Evolutionary conservation across 345 rosid species (phyloP).

Genomic region (Camelina laxa): DNA sequence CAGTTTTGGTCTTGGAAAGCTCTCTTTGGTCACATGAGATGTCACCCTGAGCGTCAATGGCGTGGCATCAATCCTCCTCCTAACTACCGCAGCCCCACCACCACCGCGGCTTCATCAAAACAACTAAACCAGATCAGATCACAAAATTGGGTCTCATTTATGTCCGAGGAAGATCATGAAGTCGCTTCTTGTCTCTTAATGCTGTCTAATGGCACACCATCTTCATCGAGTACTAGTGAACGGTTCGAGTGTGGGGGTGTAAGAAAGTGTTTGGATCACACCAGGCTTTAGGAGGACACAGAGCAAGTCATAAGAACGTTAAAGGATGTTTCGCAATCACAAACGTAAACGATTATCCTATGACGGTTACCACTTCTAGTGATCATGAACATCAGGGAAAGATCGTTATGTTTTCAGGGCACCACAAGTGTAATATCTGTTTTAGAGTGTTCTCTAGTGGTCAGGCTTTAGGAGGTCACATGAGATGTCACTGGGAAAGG

Average conservation of each 20-base stretch:
- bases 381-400: slow-evolving; percentile 36
- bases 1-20: slow-evolving; percentile 93
- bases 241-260: slow-evolving; percentile 80
- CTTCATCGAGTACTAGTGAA: slow-evolving; percentile 16
- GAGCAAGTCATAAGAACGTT: slow-evolving; percentile 86
- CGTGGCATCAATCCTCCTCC: slow-evolving; percentile 80
- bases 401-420: slow-evolving; percentile 43
- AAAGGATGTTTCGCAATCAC: slow-evolving; percentile 78
- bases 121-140: slow-evolving; percentile 2
- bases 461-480: slow-evolving; percentile 84
- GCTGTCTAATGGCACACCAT: slow-evolving; percentile 46
- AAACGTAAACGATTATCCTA: slow-evolving; percentile 45
- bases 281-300: slow-evolving; percentile 90
- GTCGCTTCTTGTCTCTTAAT: slow-evolving; percentile 71
- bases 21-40: slow-evolving; percentile 92
- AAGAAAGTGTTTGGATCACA: slow-evolving; percentile 84
- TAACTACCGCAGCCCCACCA: slow-evolving; percentile 40
- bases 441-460: slow-evolving; percentile 66
- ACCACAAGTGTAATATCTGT: slow-evolving; percentile 69
- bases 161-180: slow-evolving; percentile 69
- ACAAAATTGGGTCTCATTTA: slow-evolving; percentile 16
- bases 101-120: slow-evolving; percentile 29
- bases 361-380: slow-evolving; percentile 30
- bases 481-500: slow-evolving; percentile 80
- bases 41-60: slow-evolving; percentile 94